A percentile compares a stretch with the other conserved stretches of the same genome.
Evolutionary conservation across 1,139 yeast genomes (phyloP).

Genomic region (Magnusiomyces fungicola): DNA sequence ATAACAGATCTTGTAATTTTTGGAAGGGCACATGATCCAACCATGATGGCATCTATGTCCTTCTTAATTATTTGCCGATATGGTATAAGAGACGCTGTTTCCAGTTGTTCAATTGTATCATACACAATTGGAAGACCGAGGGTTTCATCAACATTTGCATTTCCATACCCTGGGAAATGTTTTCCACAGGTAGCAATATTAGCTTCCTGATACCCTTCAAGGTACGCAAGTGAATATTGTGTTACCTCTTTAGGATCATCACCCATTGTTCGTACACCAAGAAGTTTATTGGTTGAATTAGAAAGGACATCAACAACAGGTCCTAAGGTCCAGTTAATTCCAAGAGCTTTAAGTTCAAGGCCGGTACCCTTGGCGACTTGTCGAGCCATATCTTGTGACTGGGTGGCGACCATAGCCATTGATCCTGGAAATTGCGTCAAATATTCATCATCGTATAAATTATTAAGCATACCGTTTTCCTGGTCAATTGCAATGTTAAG

Average conservation of each 20-base stretch:
- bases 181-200: slow-evolving; percentile 54
- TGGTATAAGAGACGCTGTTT: slow-evolving; percentile 46
- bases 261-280: slow-evolving; percentile 60
- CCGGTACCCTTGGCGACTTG: slow-evolving; percentile 53
- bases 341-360: slow-evolving; percentile 45
- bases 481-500: slow-evolving; percentile 40
- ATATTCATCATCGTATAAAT: slow-evolving; percentile 46
- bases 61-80: slow-evolving; percentile 45
- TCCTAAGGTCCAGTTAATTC: slow-evolving; percentile 52
- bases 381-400: slow-evolving; percentile 44
- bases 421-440: slow-evolving; percentile 59
- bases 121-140: slow-evolving; percentile 54
- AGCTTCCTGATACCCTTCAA: slow-evolving; percentile 49
- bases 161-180: slow-evolving; percentile 64
- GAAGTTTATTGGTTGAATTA: slow-evolving; percentile 48
- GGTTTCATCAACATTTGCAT: slow-evolving; percentile 51
- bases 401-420: slow-evolving; percentile 58
- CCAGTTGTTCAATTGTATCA: slow-evolving; percentile 50
- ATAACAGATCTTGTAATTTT: slow-evolving; percentile 53
- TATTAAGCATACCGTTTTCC: slow-evolving; percentile 47
- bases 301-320: slow-evolving; percentile 61
- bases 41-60: slow-evolving; percentile 51
- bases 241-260: slow-evolving; percentile 54
- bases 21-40: slow-evolving; percentile 67
- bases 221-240: slow-evolving; percentile 48